phyloP scores from a whole-genome alignment of 805 yeast genomes.

The Ogataea henricii region DNA sequence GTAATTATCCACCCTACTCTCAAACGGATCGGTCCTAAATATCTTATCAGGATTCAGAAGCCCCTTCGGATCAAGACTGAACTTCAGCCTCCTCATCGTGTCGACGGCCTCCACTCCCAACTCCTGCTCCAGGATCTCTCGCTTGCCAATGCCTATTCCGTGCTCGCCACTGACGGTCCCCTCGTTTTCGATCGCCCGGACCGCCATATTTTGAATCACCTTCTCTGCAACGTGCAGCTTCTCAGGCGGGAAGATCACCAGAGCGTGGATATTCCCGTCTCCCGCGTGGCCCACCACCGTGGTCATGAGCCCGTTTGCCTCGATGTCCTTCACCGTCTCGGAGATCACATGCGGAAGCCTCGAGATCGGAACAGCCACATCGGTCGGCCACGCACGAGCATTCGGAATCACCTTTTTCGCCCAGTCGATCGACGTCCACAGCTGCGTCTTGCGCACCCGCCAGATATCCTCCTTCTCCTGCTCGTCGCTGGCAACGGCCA shows the following conservation, averaged over 20 bases:
- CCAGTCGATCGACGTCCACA: slow-evolving; percentile 67
- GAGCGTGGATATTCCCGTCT: slow-evolving; percentile 78
- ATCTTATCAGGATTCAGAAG: slow-evolving; percentile 77
- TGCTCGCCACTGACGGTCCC: slow-evolving; percentile 88
- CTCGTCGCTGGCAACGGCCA: slow-evolving; percentile 59
- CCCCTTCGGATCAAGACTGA: slow-evolving; percentile 71
- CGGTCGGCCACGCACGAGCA: slow-evolving; percentile 66
- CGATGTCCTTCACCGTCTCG: slow-evolving; percentile 63
- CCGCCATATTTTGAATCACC: slow-evolving; percentile 62
- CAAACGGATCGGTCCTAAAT: slow-evolving; percentile 62
- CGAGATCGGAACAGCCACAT: slow-evolving; percentile 81
- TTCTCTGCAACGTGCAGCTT: slow-evolving; percentile 46
- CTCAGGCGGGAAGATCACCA: slow-evolving; percentile 56
- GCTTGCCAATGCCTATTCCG: slow-evolving; percentile 81
- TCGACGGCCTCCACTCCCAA: slow-evolving; percentile 66
- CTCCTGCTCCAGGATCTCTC: slow-evolving; percentile 59
- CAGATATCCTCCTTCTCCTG: slow-evolving; percentile 68
- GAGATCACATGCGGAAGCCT: slow-evolving; percentile 59
- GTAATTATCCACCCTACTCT: slow-evolving; percentile 16
- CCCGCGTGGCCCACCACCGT: slow-evolving; percentile 78
- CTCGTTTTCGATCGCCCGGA: slow-evolving; percentile 63
- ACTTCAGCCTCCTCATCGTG: slow-evolving; percentile 68
- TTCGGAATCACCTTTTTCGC: slow-evolving; percentile 49
- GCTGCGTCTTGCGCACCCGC: slow-evolving; percentile 72
- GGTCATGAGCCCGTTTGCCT: slow-evolving; percentile 49